These are phyloP conservation scores for Metarhizium guizhouense DNA, from an alignment of 2,329 filamentous ascomycete genomes.

Conservation along the genomic window DNA sequence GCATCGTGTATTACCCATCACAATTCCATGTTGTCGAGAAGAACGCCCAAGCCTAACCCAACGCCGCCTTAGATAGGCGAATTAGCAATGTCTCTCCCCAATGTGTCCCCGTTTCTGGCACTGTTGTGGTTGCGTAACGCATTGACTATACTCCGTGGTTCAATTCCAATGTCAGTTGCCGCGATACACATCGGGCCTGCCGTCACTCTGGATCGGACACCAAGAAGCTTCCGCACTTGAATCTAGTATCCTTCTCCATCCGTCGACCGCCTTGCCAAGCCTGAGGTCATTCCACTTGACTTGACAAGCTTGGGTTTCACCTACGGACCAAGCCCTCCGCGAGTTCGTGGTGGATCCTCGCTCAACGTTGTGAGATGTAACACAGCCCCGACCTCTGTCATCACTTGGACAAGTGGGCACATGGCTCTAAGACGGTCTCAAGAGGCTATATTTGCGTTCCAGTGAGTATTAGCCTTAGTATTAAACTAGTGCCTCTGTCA, in stretches of 20 bases:
- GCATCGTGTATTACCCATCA: not conserved
- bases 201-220: not conserved
- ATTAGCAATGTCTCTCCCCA: not conserved
- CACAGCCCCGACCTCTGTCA: not conserved
- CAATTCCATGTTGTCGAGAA: not conserved
- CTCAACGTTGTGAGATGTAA: not conserved
- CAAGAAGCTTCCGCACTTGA: not conserved
- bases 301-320: not conserved
- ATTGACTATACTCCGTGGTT: not conserved
- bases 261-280: not conserved
- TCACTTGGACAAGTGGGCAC: not conserved
- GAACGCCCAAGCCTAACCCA: not conserved
- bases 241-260: not conserved
- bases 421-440: not conserved
- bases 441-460: not conserved
- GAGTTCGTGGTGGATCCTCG: not conserved
- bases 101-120: not conserved
- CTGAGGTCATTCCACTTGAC: not conserved
- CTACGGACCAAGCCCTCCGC: not conserved
- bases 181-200: not conserved
- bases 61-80: not conserved
- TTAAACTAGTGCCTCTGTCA: not conserved
- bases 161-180: not conserved
- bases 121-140: not conserved
- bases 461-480: not conserved